Percentiles rank a stretch among this genome's conserved stretches.
These are phyloP conservation scores for Brettanomyces bruxellensis DNA, from an alignment of 805 yeast genomes.

Conservation along the genomic window DNA sequence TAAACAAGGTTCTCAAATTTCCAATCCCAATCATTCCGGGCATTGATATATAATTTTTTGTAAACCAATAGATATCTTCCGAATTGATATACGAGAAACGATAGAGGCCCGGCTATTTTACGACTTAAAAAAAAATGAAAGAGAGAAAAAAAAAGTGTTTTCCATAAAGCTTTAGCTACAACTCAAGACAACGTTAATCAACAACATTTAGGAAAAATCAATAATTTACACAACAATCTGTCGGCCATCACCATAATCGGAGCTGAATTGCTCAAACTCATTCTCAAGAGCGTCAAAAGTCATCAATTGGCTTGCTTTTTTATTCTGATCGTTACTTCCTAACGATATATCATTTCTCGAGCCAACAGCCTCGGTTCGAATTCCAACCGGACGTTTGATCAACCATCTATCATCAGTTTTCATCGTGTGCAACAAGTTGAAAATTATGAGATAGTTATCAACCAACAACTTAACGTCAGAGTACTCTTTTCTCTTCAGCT, in stretches of 20 bases:
- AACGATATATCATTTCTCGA: too few relatives aligned
- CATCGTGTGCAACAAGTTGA: constrained; percentile 30
- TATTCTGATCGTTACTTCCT: background rate
- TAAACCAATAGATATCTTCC: too few relatives aligned
- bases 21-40: too few relatives aligned
- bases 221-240: too few relatives aligned
- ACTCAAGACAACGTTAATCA: too few relatives aligned
- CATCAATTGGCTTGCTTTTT: constrained; percentile 7
- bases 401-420: constrained; percentile 33
- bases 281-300: constrained; percentile 13
- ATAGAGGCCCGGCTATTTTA: background rate
- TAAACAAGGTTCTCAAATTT: too few relatives aligned
- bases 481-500: constrained; percentile 5
- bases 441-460: constrained; percentile 30
- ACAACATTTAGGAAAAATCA: too few relatives aligned
- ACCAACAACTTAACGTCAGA: constrained; percentile 14
- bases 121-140: background rate
- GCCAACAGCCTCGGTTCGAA: background rate
- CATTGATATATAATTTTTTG: too few relatives aligned
- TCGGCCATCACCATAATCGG: background rate
- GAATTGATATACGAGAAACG: background rate
- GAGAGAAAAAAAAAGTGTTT: too few relatives aligned
- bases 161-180: too few relatives aligned
- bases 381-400: constrained; percentile 14
- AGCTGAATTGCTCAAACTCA: constrained; percentile 7